Conservation (phyloP, 2,329 filamentous ascomycete species). For the Alternaria panax region DNA sequence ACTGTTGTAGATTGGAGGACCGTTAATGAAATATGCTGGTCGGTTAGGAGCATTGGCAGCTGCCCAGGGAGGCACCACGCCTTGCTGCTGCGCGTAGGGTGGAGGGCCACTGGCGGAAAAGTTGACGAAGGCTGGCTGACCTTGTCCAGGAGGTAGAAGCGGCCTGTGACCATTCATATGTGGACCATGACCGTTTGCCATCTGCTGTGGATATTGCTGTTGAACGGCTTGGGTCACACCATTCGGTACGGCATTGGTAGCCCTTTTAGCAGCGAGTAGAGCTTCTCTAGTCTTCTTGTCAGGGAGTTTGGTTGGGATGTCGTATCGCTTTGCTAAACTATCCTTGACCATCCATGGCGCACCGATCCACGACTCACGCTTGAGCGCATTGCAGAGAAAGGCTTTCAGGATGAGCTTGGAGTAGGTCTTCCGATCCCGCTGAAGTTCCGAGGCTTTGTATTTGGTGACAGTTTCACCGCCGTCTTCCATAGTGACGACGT, state of each 20-base stretch:
- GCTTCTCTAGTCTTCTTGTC: slow-evolving; percentile 47
- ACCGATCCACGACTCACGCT: slow-evolving; percentile 90
- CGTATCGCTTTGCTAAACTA: slow-evolving; percentile 81
- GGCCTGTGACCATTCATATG: slow-evolving; percentile 31
- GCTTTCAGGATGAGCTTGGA: slow-evolving; percentile 93
- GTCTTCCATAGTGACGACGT: slow-evolving; percentile 44
- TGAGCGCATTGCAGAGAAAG: slow-evolving; percentile 95
- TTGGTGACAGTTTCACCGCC: slow-evolving; percentile 57
- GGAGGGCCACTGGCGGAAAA: slow-evolving; percentile 60
- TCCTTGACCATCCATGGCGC: slow-evolving; percentile 95
- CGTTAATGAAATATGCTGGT: slow-evolving; percentile 12
- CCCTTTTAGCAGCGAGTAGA: slow-evolving; percentile 64
- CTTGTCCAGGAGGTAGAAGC: slow-evolving; percentile 28
- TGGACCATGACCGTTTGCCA: slow-evolving; percentile 26
- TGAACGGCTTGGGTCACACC: slow-evolving; percentile 36
- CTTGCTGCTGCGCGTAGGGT: slow-evolving; percentile 76
- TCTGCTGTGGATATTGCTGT: slow-evolving; percentile 26
- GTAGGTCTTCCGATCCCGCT: slow-evolving; percentile 87
- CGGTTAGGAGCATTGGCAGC: slow-evolving; percentile 9
- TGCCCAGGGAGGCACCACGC: slow-evolving; percentile 10
- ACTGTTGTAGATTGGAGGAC: slow-evolving; percentile 9
- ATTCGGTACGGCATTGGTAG: slow-evolving; percentile 59
- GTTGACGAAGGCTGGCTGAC: slow-evolving; percentile 56
- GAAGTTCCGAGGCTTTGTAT: slow-evolving; percentile 66
- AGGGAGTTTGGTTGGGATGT: slow-evolving; percentile 87